Evolutionary conservation across 2,329 filamentous ascomycete species (phyloP), one percentile per base, ranked within the genome.

Genomic region (Cercospora sp.): DNA sequence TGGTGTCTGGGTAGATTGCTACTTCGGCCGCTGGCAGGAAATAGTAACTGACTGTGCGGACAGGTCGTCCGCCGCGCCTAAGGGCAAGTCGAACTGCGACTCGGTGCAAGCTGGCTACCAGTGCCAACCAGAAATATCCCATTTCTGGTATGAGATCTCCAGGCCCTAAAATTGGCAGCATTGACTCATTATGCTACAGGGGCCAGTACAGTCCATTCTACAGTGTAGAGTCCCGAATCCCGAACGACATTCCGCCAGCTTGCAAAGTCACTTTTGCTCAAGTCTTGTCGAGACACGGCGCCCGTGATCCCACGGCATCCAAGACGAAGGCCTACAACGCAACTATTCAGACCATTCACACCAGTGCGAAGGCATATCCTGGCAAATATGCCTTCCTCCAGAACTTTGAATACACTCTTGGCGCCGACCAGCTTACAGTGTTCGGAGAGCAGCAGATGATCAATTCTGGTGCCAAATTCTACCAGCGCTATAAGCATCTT

Each of bases 151-250:
- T 33, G 48, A 10, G 5, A 2, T 83, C 96, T 93, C 92, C 36
- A 45, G 20, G 36, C 28, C 63, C 51, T 59, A 10, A 20, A 8
- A 26, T 28, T 28, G 7, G 18, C n/a, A 23, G 16, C 33, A 8
- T 33, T 48, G 10, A 59, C n/a, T 5, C 2, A 42, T 7, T 23
- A 31, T 20, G 31, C 36, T 60, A 45, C 66, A 67, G 68, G 73
- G 94, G 93, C 65, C 93, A 94, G 78, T 97, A 97, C 79, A 91
- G 92, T 18, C 92, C 93, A 1, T 96, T 89, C 81, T 97, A 91
- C 80, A 86, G 89, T 0, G 89, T 94, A 0, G 85, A 89, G 6
- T 93, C 90, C 1, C 82, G 87, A 2, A 87, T 92, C 61, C 82
- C 87, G 16, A 73, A 84, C 6, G 82, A 83, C 7, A 81, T 90